Evolutionary conservation across 2,329 filamentous ascomycete species (phyloP), one percentile per base, ranked within the genome.

Genomic region (Botryosphaeria agaves): DNA sequence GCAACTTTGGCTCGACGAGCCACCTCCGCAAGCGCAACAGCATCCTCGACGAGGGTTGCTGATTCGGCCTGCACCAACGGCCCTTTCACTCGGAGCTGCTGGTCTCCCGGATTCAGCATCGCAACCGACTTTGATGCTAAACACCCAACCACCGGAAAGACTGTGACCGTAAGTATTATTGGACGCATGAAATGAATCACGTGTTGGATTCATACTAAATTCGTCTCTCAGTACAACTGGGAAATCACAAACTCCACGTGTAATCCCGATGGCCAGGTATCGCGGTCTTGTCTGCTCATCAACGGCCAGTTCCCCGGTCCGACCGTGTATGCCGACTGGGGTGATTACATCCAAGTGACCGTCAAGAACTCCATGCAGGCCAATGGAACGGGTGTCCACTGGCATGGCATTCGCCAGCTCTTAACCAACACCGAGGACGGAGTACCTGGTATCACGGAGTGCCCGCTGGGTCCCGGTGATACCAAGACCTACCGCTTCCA

Each of bases 261-360:
- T 29, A 46, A 53, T 25, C 46, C 52, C 1, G 53, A 59, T 40
- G 55, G 55, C 32, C 18, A 47, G 47, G 38, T 38, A 21, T 33
- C 34, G 2, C 39, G 39, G 18, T 32, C 40, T 16, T 47, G 45
- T 19, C 36, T 58, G 35, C 57, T 78, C 15, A 56, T 78, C 44
- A 76, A 77, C 42, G 69, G 67, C 5, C 62, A 69, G 25, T 72
- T 69, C 38, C 70, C 76, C 0, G 77, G 73, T 0, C 76, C 76
- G 2, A 56, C 62, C 9, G 69, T 82, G 32, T 62, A 66, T 35
- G 73, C 66, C 26, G 42, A 56, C 43, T 39, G 61, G 59, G 59
- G 52, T 14, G 55, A 62, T 32, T 52, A 36, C 21, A 51, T 72
- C 3, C 44, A 49, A n/a, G 46, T 70, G 4, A 62, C 65, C 33